Percentiles rank a stretch among this genome's conserved stretches.
These are phyloP conservation scores for Colletotrichum eremochloae DNA, from an alignment of 2,329 filamentous ascomycete species.

Conservation along the genomic window DNA sequence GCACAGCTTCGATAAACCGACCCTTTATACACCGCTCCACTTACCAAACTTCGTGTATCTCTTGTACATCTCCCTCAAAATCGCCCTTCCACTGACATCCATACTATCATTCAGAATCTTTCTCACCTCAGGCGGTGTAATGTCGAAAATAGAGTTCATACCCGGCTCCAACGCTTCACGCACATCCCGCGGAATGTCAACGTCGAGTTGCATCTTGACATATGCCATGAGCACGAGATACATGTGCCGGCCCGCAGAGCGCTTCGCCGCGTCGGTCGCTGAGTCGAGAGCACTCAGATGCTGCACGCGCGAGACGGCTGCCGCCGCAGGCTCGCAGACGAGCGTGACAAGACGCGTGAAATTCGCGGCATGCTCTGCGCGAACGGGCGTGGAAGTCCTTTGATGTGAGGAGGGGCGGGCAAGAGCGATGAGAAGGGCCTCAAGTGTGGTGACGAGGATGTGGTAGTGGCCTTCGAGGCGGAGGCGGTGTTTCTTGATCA, in stretches of 20 bases:
- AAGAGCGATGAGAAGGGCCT: constrained; percentile 68
- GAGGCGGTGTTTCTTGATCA: constrained; percentile 71
- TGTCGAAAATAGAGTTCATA: constrained; percentile 70
- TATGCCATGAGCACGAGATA: constrained; percentile 71
- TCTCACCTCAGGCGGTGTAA: constrained; percentile 67
- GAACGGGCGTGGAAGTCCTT: constrained; percentile 42
- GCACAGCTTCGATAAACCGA: constrained; percentile 2
- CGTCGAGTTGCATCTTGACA: constrained; percentile 72
- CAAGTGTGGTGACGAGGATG: constrained; percentile 66
- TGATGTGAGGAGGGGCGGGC: constrained; percentile 54
- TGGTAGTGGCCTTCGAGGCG: constrained; percentile 74
- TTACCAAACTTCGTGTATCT: constrained; percentile 74
- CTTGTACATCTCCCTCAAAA: constrained; percentile 70
- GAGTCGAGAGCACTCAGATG: constrained; percentile 66
- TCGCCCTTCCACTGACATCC: constrained; percentile 70
- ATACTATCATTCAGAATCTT: constrained; percentile 71
- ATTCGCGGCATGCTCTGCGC: constrained; percentile 60
- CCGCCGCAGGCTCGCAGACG: constrained; percentile 70
- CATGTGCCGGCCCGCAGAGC: constrained; percentile 73
- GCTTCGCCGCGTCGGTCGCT: constrained; percentile 71
- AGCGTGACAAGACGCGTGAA: constrained; percentile 70
- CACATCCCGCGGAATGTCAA: constrained; percentile 62
- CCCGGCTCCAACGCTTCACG: constrained; percentile 70
- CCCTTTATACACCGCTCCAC: constrained; percentile 68
- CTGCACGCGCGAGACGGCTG: constrained; percentile 64